Percentiles rank a stretch among this genome's conserved stretches.
These are phyloP conservation scores for Pseudogymnoascus sp. DNA, from an alignment of 2,329 filamentous ascomycete genomes.

Conservation along the genomic window DNA sequence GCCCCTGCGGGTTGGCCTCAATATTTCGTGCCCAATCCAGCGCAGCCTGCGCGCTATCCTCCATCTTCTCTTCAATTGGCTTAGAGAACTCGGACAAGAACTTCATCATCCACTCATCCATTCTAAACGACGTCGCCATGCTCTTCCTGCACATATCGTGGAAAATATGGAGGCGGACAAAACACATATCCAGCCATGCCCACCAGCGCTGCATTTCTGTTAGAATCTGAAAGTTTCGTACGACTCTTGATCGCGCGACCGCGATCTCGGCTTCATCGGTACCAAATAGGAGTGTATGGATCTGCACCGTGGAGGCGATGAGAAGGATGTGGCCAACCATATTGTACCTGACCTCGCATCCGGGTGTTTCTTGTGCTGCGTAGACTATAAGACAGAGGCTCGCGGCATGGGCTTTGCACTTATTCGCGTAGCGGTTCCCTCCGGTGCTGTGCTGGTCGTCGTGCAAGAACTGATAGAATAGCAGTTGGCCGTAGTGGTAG, in stretches of 20 bases:
- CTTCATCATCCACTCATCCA: constrained; percentile 35
- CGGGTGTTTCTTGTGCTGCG: constrained; percentile 27
- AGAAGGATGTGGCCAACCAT: constrained; percentile 39
- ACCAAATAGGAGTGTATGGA: constrained; percentile 37
- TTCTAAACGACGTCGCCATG: constrained; percentile 30
- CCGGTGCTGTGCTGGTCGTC: constrained; percentile 19
- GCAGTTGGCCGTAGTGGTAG: constrained; percentile 38
- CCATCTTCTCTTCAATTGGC: constrained; percentile 23
- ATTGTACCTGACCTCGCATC: constrained; percentile 35
- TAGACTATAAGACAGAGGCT: constrained; percentile 34
- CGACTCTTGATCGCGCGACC: constrained; percentile 30
- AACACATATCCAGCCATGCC: constrained; percentile 32
- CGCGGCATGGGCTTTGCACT: constrained; percentile 33
- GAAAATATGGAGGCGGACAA: constrained; percentile 33
- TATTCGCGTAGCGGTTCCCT: constrained; percentile 27
- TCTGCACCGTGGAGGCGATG: constrained; percentile 37
- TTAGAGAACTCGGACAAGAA: constrained; percentile 30
- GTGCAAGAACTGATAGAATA: constrained; percentile 39
- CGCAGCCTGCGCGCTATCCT: neutral
- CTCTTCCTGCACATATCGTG: constrained; percentile 33
- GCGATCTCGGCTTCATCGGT: constrained; percentile 29
- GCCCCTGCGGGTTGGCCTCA: neutral
- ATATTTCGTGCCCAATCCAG: neutral
- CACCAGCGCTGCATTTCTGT: constrained; percentile 33
- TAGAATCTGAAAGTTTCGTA: constrained; percentile 38